Evolutionary conservation across 164 flowering plant species (phyloP), one percentile per base, ranked within the genome.

Genomic region (Platanus orientalis): DNA sequence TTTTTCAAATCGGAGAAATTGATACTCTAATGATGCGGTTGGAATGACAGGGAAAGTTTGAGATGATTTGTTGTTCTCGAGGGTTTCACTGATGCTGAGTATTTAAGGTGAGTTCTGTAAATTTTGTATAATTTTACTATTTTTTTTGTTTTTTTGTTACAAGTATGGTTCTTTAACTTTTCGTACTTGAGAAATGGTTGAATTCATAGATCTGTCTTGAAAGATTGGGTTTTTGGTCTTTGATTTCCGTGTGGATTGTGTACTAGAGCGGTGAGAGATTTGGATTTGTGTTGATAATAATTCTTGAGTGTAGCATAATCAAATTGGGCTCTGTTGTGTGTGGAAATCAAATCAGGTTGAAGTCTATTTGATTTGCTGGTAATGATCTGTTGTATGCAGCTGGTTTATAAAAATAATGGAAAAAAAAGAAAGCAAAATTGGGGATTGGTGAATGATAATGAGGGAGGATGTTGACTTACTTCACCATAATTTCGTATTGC

Each of bases 61-160:
- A 49, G 26, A 49, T 49, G 53, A 49, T 49, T 49, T 49, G 23
- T 49, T 49, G 26, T 49, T 49, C 21, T n/a, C n/a, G 26, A 49
- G 26, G 11, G 26, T 17, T 20, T 20, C 53, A 11, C 21, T 21
- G 53, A 49, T 20, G 56, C 32, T 2, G 32, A 26, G 20, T 16
- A 14, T 12, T 27, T 53, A 53, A 27, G 56, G 56, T 53, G 17
- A 53, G 56, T 53, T 14, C 6, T 7, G 6, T 53, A 7, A 53
- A 27, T 12, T 53, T 21, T 51, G 10, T 49, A 21, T 49, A 21
- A 21, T 49, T 47, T 20, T 49, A 21, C 2, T 49, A 20, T 7
- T 7, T 10, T 42, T 10, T 42, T 44, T 16, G 19, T 44, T 44
- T 16, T 45, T 16, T 14, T 12, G 16, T 45, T 45, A 12, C 10